Evolutionary conservation across 441 rosid genomes (phyloP), one percentile per base, ranked within the genome.

Genomic region (Eutrema salsugineum): DNA sequence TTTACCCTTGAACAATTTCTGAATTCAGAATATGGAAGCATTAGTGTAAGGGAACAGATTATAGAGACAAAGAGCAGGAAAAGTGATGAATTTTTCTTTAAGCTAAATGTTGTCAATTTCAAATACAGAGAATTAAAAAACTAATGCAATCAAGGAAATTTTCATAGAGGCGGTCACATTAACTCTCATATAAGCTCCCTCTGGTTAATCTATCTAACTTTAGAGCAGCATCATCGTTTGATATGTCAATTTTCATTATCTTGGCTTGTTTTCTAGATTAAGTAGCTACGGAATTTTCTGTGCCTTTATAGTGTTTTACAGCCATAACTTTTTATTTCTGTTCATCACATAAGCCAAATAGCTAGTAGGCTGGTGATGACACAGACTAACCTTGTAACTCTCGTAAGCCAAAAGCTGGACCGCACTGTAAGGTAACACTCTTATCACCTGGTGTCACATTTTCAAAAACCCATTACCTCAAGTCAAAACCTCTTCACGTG

Each of bases 361-460:
- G 42, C 61, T 28, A 38, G 20, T n/a, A 35, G 57, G 60, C 53
- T 39, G 16, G 4, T 32, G 47, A 60, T 35, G 50, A 61, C 12
- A 75, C 24, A 46, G 16, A 22, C 66, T 38, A 61, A 92, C 99
- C 96, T 94, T 94, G 83, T 92, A 92, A 77, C 84, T 80, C 79
- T 94, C 99, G 72, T 94, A 94, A n/a, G 97, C 88, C 71, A 85
- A 89, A 64, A 94, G 98, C 83, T 94, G 98, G 69, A 88, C 96
- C 1, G 99, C 98, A 46, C 94, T 90, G 65, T 94, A 94, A 73
- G 98, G 98, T 66, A 94, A 76, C 44, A 94, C 79, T 57, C 99
- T 79, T 77, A 94, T 86, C 71, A 94, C 96, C 99, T 93, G 83
- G 58, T 47, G 32, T 33, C 57, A 70, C 24, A 76, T 62, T 72